Evolutionary conservation across 805 yeast genomes (phyloP).

Genomic region (Sungouiella blattae): DNA sequence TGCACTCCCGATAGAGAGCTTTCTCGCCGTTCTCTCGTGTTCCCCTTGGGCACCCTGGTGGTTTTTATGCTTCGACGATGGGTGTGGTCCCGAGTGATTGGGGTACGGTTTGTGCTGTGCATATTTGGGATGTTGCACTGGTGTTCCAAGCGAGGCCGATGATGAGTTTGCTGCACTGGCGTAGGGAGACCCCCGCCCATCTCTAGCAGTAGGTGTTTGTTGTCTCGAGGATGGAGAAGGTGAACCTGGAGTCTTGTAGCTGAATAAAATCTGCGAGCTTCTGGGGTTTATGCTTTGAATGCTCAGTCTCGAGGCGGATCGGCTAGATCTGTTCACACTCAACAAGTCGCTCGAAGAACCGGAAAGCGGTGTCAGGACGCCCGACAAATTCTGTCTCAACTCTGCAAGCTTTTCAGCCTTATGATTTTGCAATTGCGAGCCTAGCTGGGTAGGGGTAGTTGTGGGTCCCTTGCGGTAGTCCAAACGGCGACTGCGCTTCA

Average conservation of each 20-base stretch:
- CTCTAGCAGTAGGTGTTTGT: background rate
- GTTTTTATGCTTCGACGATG: too few relatives aligned
- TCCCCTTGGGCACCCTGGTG: too few relatives aligned
- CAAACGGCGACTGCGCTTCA: conserved; percentile 37
- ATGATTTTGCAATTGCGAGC: conserved; percentile 21
- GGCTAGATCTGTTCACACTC: background rate
- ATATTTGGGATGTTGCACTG: too few relatives aligned
- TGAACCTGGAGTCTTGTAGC: conserved; percentile 30
- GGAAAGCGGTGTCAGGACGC: too few relatives aligned
- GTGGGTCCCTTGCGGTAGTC: conserved; percentile 33
- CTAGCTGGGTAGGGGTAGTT: conserved; percentile 17
- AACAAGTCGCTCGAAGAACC: too few relatives aligned
- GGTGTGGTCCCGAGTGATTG: too few relatives aligned
- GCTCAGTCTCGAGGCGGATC: conserved; percentile 4
- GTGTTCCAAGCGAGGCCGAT: too few relatives aligned
- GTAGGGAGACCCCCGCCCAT: background rate
- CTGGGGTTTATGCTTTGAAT: conserved; percentile 19
- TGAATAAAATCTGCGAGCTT: conserved; percentile 34
- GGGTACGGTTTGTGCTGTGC: too few relatives aligned
- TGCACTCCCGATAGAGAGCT: too few relatives aligned
- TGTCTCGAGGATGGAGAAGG: conserved; percentile 5
- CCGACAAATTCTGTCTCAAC: conserved; percentile 17
- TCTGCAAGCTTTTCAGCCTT: conserved; percentile 25
- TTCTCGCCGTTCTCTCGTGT: too few relatives aligned
- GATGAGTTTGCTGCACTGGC: too few relatives aligned